A percentile compares a stretch with the other conserved stretches of the same genome.
phyloP scores from a whole-genome alignment of 2,329 filamentous ascomycete species.

The Ceratocystis harringtonii region DNA sequence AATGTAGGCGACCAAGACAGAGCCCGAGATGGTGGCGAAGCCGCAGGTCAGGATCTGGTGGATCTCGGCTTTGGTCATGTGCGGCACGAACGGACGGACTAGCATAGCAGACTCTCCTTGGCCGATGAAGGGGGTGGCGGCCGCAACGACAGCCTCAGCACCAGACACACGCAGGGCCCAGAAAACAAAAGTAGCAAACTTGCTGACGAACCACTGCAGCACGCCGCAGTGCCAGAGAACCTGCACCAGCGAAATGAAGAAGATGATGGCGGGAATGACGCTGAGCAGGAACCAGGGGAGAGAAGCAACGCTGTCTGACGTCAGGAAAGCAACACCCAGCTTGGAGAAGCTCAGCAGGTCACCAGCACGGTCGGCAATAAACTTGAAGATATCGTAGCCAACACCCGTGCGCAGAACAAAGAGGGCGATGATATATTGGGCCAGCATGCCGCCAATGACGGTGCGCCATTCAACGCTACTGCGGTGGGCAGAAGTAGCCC shows the following conservation, averaged over 20 bases:
- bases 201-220: slow-evolving; percentile 78
- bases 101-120: slow-evolving; percentile 91
- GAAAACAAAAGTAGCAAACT: slow-evolving; percentile 84
- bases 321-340: slow-evolving; percentile 58
- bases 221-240: slow-evolving; percentile 67
- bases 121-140: slow-evolving; percentile 84
- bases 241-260: slow-evolving; percentile 88
- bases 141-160: slow-evolving; percentile 83
- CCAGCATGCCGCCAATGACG: slow-evolving; percentile 75
- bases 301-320: slow-evolving; percentile 28
- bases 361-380: slow-evolving; percentile 62
- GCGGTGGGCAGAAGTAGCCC: slow-evolving; percentile 54
- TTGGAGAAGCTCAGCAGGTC: slow-evolving; percentile 61
- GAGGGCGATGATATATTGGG: slow-evolving; percentile 75
- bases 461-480: slow-evolving; percentile 54
- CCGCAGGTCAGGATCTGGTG: slow-evolving; percentile 89
- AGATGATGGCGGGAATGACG: slow-evolving; percentile 85
- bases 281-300: slow-evolving; percentile 55
- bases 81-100: slow-evolving; percentile 70
- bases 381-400: slow-evolving; percentile 83
- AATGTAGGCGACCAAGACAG: slow-evolving; percentile 75
- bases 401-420: slow-evolving; percentile 71
- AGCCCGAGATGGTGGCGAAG: slow-evolving; percentile 83
- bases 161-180: slow-evolving; percentile 77
- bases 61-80: slow-evolving; percentile 74